Base-by-base conservation (phyloP, 768 basidiomycete species). In the Leccinum rimulosum region DNA sequence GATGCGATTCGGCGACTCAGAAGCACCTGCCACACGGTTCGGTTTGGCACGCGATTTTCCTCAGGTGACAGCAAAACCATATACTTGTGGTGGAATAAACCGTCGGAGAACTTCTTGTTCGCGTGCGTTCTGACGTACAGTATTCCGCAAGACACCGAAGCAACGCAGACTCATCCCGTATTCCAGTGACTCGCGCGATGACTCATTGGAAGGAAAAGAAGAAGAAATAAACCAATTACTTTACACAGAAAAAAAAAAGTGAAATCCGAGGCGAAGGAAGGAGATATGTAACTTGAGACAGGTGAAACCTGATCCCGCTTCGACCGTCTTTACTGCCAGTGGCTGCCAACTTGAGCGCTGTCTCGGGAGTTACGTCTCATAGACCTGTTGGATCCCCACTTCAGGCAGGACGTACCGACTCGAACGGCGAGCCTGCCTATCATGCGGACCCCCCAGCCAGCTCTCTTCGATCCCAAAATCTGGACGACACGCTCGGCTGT, bases 251-350 rank as follows among this genome's bases (percentile, higher is more conserved):
- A 33, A 11, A 0, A 33, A 33, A 45, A 45, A 19, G 1, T 11
- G 8, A 47, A 48, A 15, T 19, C n/a, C 27, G 57, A 58, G 40
- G 33, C 11, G 45, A 30, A 30, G 40, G 43, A 45, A 19, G 43
- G 10, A 45, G 12, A 19, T n/a, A 22, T 22, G 22, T 22, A 40
- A 27, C 22, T 19, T 31, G 27, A 40, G 28, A 45, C 43, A 57
- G 17, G 12, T 53, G 61, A 62, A 52, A 63, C 55, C 17, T 38
- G 54, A 57, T 25, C 31, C 40, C 43, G 43, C 57, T 57, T 28
- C 25, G 30, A 45, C 4, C 38, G 14, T 51, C 56, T 11, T 28
- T 40, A 40, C 31, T 19, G 14, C 33, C 28, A 30, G 28, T 35
- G 27, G 36, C 11, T 15, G 28, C 19, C 19, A 19, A 31, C 40